Percentiles rank a stretch among this genome's conserved stretches.
Evolutionary conservation across 1,284 basidiomycete species (phyloP).

Genomic region (Albatrellus sp.): DNA sequence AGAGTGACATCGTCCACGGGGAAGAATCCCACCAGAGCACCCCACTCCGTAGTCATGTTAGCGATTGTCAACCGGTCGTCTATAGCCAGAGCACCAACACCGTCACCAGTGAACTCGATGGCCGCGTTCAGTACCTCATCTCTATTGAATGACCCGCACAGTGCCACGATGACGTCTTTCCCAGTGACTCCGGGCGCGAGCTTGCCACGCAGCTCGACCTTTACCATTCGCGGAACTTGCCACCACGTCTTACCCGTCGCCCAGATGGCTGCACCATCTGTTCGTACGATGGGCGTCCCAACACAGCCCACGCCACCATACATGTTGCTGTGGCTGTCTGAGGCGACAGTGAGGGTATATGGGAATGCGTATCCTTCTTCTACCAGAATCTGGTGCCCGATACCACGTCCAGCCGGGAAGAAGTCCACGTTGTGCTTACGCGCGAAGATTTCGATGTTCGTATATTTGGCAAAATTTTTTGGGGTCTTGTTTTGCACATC

Average conservation of each 20-base stretch:
- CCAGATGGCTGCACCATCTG: constrained; percentile 93
- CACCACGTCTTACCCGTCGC: constrained; percentile 99
- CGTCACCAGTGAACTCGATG: constrained; percentile 94
- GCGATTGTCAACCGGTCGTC: constrained; percentile 94
- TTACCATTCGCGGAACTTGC: constrained; percentile 96
- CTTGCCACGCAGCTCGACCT: constrained; percentile 81
- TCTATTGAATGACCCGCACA: constrained; percentile 93
- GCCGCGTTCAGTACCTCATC: constrained; percentile 98
- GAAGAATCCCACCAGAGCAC: constrained; percentile 91
- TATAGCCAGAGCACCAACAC: constrained; percentile 69
- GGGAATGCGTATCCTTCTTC: constrained; percentile 97
- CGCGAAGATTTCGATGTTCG: constrained; percentile 86
- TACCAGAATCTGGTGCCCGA: constrained; percentile 91
- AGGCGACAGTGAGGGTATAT: constrained; percentile 85
- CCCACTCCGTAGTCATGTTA: constrained; percentile 99
- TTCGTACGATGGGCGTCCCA: constrained; percentile 92
- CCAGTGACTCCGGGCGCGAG: constrained; percentile 88
- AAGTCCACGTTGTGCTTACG: constrained; percentile 84
- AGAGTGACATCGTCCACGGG: constrained; percentile 80
- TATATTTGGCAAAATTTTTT: constrained; percentile 94
- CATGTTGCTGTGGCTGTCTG: constrained; percentile 97
- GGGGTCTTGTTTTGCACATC: constrained; percentile 94
- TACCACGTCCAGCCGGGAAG: constrained; percentile 96
- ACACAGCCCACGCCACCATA: constrained; percentile 97
- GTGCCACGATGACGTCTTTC: constrained; percentile 96